Percentiles rank a stretch among this genome's conserved stretches.
These are phyloP conservation scores for Annulohypoxylon maeteangense DNA, from an alignment of 495 filamentous ascomycete species.

Conservation along the genomic window DNA sequence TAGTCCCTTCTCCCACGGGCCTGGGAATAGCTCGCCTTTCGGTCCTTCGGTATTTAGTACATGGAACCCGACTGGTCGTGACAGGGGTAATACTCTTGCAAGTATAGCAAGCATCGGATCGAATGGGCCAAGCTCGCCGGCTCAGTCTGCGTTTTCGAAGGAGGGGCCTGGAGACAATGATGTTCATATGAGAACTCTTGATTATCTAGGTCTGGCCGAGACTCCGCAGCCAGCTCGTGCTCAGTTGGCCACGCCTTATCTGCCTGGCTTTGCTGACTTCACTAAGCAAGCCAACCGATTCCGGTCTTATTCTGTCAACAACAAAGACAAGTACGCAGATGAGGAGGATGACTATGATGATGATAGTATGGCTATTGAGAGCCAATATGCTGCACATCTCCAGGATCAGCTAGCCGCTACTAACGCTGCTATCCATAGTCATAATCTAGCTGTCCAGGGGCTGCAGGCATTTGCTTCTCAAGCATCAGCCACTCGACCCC, in stretches of 20 bases:
- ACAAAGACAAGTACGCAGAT: constrained; percentile 96
- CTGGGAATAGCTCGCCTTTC: constrained; percentile 72
- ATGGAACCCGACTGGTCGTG: constrained; percentile 77
- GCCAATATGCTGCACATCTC: constrained; percentile 70
- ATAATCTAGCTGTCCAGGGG: constrained; percentile 92
- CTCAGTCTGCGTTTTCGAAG: constrained; percentile 87
- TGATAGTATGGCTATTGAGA: constrained; percentile 76
- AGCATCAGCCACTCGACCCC: constrained; percentile 81
- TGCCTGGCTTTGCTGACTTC: constrained; percentile 80
- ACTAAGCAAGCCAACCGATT: constrained; percentile 86
- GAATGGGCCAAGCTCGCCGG: constrained; percentile 88
- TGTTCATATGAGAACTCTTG: constrained; percentile 86
- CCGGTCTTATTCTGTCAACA: constrained; percentile 97
- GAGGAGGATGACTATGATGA: constrained; percentile 88
- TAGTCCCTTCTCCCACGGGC: constrained; percentile 70
- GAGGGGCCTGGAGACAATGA: constrained; percentile 89
- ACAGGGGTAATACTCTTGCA: constrained; percentile 83
- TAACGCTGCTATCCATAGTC: constrained; percentile 89
- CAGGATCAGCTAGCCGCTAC: constrained; percentile 75
- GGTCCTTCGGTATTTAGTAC: constrained; percentile 90
- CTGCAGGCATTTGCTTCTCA: constrained; percentile 73
- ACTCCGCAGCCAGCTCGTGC: constrained; percentile 86
- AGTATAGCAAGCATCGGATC: constrained; percentile 78
- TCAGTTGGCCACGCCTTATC: constrained; percentile 75
- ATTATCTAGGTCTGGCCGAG: constrained; percentile 94